These are phyloP conservation scores for Fusarium musae DNA, from an alignment of 2,329 filamentous ascomycete genomes.

Conservation along the genomic window DNA sequence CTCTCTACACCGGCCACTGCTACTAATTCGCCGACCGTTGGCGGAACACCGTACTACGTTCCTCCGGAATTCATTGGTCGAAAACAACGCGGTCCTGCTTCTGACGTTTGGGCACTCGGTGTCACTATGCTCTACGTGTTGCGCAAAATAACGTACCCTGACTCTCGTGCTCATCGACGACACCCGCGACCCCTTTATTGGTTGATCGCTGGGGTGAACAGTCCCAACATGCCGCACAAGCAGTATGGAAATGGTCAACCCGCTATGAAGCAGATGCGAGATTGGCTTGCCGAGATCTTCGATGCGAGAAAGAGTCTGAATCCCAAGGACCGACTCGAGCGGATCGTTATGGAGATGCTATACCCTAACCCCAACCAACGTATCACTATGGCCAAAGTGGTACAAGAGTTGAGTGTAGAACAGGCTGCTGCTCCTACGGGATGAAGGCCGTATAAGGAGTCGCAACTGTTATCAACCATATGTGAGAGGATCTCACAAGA, in stretches of 20 bases:
- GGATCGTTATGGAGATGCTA: constrained; percentile 65
- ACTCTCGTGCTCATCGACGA: constrained; percentile 59
- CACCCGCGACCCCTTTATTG: constrained; percentile 66
- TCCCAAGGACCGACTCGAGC: constrained; percentile 60
- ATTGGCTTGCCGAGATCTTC: constrained; percentile 65
- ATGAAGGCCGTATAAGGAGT: constrained; percentile 12
- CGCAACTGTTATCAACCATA: constrained; percentile 6
- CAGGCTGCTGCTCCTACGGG: constrained; percentile 19
- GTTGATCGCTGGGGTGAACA: constrained; percentile 68
- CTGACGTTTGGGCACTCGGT: constrained; percentile 70
- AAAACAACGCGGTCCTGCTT: constrained; percentile 63
- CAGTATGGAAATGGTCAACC: constrained; percentile 52
- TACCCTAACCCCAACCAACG: constrained; percentile 61
- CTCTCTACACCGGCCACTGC: constrained; percentile 60
- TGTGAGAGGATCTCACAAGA: constrained; percentile 4
- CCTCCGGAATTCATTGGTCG: constrained; percentile 69
- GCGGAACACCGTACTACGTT: constrained; percentile 71
- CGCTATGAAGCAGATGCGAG: constrained; percentile 64
- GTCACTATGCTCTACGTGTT: constrained; percentile 70
- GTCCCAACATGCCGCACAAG: constrained; percentile 46
- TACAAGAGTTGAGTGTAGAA: constrained; percentile 56
- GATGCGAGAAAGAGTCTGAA: constrained; percentile 60
- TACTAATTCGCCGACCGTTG: constrained; percentile 58
- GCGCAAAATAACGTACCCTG: constrained; percentile 65
- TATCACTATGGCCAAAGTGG: constrained; percentile 64